Evolutionary conservation across 2,329 filamentous ascomycete genomes (phyloP), one percentile per base, ranked within the genome.

Genomic region (Neonectria coccinea): DNA sequence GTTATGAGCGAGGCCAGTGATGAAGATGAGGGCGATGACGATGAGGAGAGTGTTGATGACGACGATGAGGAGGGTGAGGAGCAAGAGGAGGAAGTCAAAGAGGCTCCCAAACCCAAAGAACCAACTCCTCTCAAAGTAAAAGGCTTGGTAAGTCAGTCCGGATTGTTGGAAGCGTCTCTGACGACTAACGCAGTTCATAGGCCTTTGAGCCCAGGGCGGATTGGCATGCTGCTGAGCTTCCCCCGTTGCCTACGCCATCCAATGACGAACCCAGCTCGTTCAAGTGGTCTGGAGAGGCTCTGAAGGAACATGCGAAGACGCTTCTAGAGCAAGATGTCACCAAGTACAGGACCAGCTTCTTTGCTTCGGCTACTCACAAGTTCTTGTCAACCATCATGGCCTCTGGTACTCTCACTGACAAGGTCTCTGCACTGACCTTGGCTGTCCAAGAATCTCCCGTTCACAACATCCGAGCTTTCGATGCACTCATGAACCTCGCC

Each of bases 301-400:
- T 92, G 48, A 89, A 93, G 73, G 81, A 88, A 14, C 89, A 97
- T 77, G 94, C 93, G 4, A 87, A 88, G 66, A 84, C 86, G 10
- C 84, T 98, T 7, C 82, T 98, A 20, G 90, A 97, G 58, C 84
- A 88, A 27, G 96, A 99, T 76, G 91, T 91, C 66, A 85, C 88
- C 44, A 84, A 88, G 51, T 99, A 97, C 80, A 85, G 86, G 59
- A 87, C 89, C 27, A 90, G 93, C 70, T 83, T 92, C 60, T 89
- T 92, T 7, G 89, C 92, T 55, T 93, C 93, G 27, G 96, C 95
- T 2, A 95, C 94, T 44, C 92, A 97, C 79, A 97, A 94, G 78
- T 99, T 99, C 83, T 90, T 98, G 84, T 93, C 94, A 1, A 97
- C 94, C 18, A 97, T 99, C 77, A 97, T 98, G 92, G 85, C 93